phyloP scores from a whole-genome alignment of 768 basidiomycete species.

The Sutorius australiensis region DNA sequence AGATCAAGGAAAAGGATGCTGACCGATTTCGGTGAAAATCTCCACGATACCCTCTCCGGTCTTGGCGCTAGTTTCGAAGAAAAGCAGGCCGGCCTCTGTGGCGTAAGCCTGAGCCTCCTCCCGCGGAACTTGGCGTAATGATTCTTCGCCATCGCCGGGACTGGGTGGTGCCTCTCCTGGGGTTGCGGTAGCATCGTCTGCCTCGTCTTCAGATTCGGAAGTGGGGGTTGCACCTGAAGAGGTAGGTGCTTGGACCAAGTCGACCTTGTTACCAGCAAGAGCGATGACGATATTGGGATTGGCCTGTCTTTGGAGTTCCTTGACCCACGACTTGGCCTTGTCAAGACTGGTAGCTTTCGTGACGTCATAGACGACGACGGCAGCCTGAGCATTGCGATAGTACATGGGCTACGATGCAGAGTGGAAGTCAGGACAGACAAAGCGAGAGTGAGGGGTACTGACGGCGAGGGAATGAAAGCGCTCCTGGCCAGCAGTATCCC shows the following conservation, averaged over 20 bases:
- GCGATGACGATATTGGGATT: constrained; percentile 99
- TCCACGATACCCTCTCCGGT: constrained; percentile 94
- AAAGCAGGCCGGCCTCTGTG: constrained; percentile 87
- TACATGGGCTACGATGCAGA: constrained; percentile 78
- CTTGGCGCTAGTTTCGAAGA: constrained; percentile 98
- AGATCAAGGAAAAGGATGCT: constrained; percentile 19
- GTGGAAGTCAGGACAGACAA: constrained; percentile 7
- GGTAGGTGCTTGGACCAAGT: constrained; percentile 71
- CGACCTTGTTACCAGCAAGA: constrained; percentile 95
- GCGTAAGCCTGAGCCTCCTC: constrained; percentile 98
- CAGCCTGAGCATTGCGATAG: constrained; percentile 96
- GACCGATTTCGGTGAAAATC: constrained; percentile 97
- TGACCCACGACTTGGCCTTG: constrained; percentile 99
- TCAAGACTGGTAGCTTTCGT: constrained; percentile 95
- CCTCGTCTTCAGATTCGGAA: constrained; percentile 81
- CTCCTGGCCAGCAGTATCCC: constrained; percentile 95
- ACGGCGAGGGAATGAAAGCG: constrained; percentile 97
- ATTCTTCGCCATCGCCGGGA: constrained; percentile 57
- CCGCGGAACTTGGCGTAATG: constrained; percentile 81
- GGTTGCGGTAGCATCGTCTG: constrained; percentile 88
- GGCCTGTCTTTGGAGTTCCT: constrained; percentile 97
- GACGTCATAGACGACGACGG: constrained; percentile 97
- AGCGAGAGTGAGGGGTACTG: constrained; percentile 30
- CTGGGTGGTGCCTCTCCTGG: constrained; percentile 64
- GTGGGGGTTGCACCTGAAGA: constrained; percentile 45